phyloP scores from a whole-genome alignment of 306 rosid species.

The Cicer pinnatifidum region DNA sequence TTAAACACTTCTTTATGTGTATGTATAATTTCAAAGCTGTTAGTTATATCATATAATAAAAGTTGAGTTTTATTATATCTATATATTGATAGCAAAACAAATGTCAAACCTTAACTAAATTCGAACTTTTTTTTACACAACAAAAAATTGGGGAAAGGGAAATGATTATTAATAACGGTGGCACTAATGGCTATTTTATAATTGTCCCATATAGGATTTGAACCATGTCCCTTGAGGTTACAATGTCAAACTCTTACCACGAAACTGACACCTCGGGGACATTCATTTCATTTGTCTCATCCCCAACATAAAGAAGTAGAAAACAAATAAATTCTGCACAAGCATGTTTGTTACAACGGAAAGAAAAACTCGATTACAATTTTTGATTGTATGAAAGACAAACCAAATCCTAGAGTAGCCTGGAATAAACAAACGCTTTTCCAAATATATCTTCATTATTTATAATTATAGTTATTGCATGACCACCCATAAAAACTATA shows the following conservation, averaged over 20 bases:
- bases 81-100: not conserved
- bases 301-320: constrained; percentile 22
- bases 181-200: too few relatives aligned
- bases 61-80: too few relatives aligned
- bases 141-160: too few relatives aligned
- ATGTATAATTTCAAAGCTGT: constrained; percentile 9
- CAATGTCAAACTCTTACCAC: too few relatives aligned
- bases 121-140: not conserved
- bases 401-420: not conserved
- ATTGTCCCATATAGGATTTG: too few relatives aligned
- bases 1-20: not conserved
- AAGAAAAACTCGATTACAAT: not conserved
- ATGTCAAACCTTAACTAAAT: constrained; percentile 13
- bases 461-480: constrained; percentile 4
- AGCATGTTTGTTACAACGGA: not conserved
- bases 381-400: constrained; percentile 7
- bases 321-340: constrained; percentile 6
- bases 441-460: constrained; percentile 20
- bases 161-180: too few relatives aligned
- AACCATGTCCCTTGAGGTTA: too few relatives aligned
- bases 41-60: not conserved
- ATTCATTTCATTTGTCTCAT: constrained; percentile 23
- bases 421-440: not conserved
- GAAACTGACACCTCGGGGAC: too few relatives aligned
- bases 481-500: constrained; percentile 9